These are phyloP conservation scores for Aquilaria agallochum DNA, from an alignment of 441 rosid species.

Conservation along the genomic window DNA sequence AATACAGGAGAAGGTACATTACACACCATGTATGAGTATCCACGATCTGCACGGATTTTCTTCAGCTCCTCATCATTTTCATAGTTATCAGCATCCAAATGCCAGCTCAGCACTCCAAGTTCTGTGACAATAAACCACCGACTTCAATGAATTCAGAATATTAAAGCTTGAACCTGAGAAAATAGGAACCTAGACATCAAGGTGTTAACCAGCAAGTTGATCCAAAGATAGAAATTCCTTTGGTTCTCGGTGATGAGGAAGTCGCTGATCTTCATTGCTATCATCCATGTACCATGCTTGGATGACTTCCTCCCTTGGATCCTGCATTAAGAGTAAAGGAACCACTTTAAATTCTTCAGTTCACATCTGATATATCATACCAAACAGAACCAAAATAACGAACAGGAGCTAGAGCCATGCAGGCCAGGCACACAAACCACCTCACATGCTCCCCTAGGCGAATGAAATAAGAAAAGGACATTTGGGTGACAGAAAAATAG, in stretches of 20 bases:
- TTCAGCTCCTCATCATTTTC: conserved; percentile 79
- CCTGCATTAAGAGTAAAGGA: conserved; percentile 26
- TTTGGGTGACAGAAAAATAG: no score
- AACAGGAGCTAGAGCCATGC: no score
- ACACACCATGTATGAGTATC: conserved; percentile 86
- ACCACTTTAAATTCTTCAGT: no score
- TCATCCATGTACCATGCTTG: conserved; percentile 96
- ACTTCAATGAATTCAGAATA: background rate
- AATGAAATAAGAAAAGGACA: no score
- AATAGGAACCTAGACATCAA: background rate
- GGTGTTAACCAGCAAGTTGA: conserved; percentile 57
- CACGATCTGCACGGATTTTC: conserved; percentile 76
- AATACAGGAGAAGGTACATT: conserved; percentile 14
- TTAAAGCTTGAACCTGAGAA: background rate
- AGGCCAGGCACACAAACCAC: no score
- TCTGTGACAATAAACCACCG: conserved; percentile 28
- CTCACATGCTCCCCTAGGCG: no score
- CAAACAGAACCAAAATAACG: no score
- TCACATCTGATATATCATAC: no score
- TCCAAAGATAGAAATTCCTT: conserved; percentile 70
- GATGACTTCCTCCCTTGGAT: conserved; percentile 69
- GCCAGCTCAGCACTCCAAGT: conserved; percentile 94
- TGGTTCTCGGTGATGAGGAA: conserved; percentile 81
- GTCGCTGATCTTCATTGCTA: conserved; percentile 75
- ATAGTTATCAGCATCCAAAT: conserved; percentile 80